Conservation (phyloP, 192 early-diverging fungal genomes). For the Backusella mclennaniae region DNA sequence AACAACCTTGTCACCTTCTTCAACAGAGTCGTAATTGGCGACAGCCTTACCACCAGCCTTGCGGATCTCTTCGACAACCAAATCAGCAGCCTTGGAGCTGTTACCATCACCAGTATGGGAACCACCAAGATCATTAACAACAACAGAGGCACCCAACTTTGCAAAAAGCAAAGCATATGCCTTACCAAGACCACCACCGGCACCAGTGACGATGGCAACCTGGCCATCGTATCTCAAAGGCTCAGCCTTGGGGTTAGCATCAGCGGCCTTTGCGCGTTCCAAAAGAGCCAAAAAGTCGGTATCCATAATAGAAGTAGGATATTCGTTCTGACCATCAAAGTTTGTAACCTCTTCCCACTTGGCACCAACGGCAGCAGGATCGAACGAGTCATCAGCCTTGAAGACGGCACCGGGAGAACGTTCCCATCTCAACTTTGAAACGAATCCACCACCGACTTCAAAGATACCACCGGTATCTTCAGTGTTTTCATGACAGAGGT, state of each 20-base stretch:
- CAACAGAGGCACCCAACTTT: slow-evolving; percentile 80
- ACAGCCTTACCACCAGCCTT: slow-evolving; percentile 85
- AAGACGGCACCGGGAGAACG: slow-evolving; percentile 85
- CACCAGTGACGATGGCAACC: slow-evolving; percentile 88
- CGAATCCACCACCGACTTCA: slow-evolving; percentile 96
- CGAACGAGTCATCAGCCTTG: slow-evolving; percentile 84
- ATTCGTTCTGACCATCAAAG: slow-evolving; percentile 57
- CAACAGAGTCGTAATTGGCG: slow-evolving; percentile 92
- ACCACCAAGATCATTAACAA: slow-evolving; percentile 88
- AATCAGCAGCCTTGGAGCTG: slow-evolving; percentile 54
- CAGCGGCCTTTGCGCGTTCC: slow-evolving; percentile 70
- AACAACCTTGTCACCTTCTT: slow-evolving; percentile 93
- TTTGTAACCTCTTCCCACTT: slow-evolving; percentile 77
- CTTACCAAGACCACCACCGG: slow-evolving; percentile 90
- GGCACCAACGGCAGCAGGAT: slow-evolving; percentile 77
- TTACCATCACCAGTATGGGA: slow-evolving; percentile 44
- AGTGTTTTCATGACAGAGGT: slow-evolving; percentile 86
- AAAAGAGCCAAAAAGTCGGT: slow-evolving; percentile 80
- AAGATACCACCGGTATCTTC: slow-evolving; percentile 85
- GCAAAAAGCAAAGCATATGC: slow-evolving; percentile 86
- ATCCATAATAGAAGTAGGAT: slow-evolving; percentile 76
- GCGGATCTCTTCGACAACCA: slow-evolving; percentile 82
- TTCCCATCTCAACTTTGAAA: slow-evolving; percentile 91
- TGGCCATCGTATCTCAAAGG: slow-evolving; percentile 70
- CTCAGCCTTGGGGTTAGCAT: slow-evolving; percentile 56